phyloP scores from a whole-genome alignment of 2,329 filamentous ascomycete genomes.

The Coniochaeta prunicola region DNA sequence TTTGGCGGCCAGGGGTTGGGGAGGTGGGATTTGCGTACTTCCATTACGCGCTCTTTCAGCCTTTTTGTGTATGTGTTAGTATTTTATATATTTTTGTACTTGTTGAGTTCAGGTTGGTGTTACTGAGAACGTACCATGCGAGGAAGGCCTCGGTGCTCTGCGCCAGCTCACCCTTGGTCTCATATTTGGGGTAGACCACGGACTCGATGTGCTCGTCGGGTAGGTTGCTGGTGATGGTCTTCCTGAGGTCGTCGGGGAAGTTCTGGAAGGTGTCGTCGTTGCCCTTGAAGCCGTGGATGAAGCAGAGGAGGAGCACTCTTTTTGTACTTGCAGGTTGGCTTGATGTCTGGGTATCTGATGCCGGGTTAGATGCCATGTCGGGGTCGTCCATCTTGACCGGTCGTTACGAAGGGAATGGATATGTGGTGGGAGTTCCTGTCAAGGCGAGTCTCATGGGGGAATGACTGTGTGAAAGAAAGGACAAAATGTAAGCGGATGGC shows the following conservation, averaged over 20 bases:
- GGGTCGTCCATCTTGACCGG: neutral
- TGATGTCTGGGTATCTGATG: neutral
- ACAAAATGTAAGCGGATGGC: too few relatives aligned
- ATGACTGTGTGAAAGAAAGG: too few relatives aligned
- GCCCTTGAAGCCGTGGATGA: conserved; percentile 72
- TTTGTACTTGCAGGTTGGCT: conserved; percentile 7
- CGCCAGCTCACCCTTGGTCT: conserved; percentile 61
- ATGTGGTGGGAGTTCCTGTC: too few relatives aligned
- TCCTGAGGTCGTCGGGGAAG: conserved; percentile 59
- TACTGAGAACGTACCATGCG: conserved; percentile 31
- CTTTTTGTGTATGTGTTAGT: conserved; percentile 27
- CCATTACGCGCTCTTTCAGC: conserved; percentile 76
- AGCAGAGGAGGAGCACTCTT: conserved; percentile 60
- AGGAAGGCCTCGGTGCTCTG: conserved; percentile 37
- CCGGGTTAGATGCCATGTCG: neutral
- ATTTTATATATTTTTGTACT: neutral
- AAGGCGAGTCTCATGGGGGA: too few relatives aligned
- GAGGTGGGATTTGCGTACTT: conserved; percentile 62
- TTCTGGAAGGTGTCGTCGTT: conserved; percentile 61
- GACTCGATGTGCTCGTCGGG: conserved; percentile 53
- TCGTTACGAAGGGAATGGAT: neutral
- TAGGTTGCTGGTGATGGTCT: conserved; percentile 48
- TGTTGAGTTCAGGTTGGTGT: neutral
- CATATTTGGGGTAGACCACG: conserved; percentile 63
- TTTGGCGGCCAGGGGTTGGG: conserved; percentile 69